These are phyloP conservation scores for Penicillium glabrum DNA, from an alignment of 2,329 filamentous ascomycete genomes.

Conservation along the genomic window DNA sequence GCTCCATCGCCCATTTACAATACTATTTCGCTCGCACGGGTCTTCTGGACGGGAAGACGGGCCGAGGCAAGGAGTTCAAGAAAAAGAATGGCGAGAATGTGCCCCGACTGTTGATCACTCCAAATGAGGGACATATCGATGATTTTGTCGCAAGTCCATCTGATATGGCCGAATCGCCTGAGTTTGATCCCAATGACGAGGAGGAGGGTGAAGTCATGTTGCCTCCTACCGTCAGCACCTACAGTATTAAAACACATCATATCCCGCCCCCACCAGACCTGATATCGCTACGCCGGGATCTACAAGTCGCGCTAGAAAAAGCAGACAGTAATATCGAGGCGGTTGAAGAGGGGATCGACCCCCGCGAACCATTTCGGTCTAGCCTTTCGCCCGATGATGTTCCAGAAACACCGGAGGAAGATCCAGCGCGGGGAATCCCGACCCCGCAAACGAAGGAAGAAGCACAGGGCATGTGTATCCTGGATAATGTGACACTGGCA, in stretches of 20 bases:
- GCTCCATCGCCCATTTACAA: conserved; percentile 94
- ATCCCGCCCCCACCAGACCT: conserved; percentile 83
- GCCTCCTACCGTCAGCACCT: conserved; percentile 96
- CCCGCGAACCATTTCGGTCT: conserved; percentile 29
- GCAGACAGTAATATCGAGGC: conserved; percentile 66
- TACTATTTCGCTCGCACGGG: conserved; percentile 98
- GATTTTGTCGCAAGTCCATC: conserved; percentile 56
- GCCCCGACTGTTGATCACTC: conserved; percentile 41
- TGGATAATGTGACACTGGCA: conserved; percentile 91
- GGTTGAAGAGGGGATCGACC: conserved; percentile 30
- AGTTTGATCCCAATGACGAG: conserved; percentile 51
- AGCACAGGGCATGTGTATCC: conserved; percentile 84
- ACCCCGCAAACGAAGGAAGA: conserved; percentile 71
- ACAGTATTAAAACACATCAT: conserved; percentile 78
- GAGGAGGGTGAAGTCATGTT: conserved; percentile 73
- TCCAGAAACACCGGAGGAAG: conserved; percentile 44
- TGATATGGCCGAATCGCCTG: conserved; percentile 40
- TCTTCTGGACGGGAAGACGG: conserved; percentile 88
- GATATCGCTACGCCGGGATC: conserved; percentile 69
- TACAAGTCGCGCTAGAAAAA: conserved; percentile 67
- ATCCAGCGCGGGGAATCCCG: conserved; percentile 26
- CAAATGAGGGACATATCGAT: conserved; percentile 39
- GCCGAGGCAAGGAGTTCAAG: conserved; percentile 72
- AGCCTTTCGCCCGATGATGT: conserved; percentile 33
- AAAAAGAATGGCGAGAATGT: conserved; percentile 47